Evolutionary conservation across 2,329 filamentous ascomycete species (phyloP).

Genomic region (Penicillium sp.): DNA sequence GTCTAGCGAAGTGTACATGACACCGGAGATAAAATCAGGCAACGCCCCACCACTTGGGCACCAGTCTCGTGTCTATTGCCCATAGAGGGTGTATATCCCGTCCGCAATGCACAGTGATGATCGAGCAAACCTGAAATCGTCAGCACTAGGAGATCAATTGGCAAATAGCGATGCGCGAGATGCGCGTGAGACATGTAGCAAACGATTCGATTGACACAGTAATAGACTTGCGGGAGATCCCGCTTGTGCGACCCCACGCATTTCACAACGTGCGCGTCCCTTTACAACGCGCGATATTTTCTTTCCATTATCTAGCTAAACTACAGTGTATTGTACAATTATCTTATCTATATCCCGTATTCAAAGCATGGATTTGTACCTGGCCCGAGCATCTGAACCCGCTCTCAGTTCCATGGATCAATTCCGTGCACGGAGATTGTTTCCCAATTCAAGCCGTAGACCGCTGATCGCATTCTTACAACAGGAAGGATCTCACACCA

Average conservation of each 20-base stretch:
- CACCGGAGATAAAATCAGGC: not conserved
- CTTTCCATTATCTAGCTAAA: not conserved
- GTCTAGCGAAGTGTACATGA: not conserved
- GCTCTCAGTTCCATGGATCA: not conserved
- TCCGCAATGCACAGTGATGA: not conserved
- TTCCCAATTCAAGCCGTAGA: not conserved
- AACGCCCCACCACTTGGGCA: constrained; percentile 12
- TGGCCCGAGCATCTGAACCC: constrained; percentile 13
- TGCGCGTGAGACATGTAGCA: constrained; percentile 8
- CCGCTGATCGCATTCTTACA: constrained; percentile 15
- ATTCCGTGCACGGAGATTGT: not conserved
- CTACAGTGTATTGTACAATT: not conserved
- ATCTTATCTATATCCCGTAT: not conserved
- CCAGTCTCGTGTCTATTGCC: constrained; percentile 14
- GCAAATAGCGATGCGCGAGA: not conserved
- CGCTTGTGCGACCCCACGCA: not conserved
- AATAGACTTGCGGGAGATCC: constrained; percentile 3
- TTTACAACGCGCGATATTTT: not conserved
- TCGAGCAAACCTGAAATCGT: constrained; percentile 4
- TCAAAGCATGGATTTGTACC: not conserved
- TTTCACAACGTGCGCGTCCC: not conserved
- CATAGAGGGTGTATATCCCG: not conserved
- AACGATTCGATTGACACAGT: constrained; percentile 10
- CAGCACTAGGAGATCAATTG: not conserved
- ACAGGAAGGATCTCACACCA: constrained; percentile 2